Conservation (phyloP, 2,329 filamentous ascomycete species). For the Pseudocercospora musae region DNA sequence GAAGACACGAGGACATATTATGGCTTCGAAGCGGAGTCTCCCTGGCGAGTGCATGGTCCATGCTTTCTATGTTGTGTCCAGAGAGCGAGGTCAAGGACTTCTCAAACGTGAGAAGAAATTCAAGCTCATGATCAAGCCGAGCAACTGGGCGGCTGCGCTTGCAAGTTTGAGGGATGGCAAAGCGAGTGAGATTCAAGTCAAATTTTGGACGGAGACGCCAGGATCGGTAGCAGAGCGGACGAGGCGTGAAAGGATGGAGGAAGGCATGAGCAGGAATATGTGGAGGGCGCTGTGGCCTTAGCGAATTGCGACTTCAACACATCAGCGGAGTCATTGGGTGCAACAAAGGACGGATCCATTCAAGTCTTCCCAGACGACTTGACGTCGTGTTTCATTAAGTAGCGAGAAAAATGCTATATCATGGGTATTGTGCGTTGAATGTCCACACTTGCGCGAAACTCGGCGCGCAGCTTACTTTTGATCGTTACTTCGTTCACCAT, state of each 20-base stretch:
- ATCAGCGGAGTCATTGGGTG: not conserved
- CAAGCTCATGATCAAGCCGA: not conserved
- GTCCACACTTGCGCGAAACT: not conserved
- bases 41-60: not conserved
- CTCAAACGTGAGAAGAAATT: not conserved
- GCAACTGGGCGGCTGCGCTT: not conserved
- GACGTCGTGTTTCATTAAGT: not conserved
- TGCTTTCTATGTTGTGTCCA: not conserved
- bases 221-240: not conserved
- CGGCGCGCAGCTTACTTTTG: constrained; percentile 10
- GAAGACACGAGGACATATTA: not conserved
- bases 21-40: not conserved
- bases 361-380: not conserved
- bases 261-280: not conserved
- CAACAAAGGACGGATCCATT: not conserved
- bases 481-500: constrained; percentile 13
- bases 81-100: not conserved
- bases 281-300: not conserved
- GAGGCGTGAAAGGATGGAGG: not conserved
- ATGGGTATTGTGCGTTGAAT: not conserved
- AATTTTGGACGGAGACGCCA: not conserved
- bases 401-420: not conserved
- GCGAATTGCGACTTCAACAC: not conserved
- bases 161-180: not conserved
- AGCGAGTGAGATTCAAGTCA: not conserved